Percentiles rank a stretch among this genome's conserved stretches.
Evolutionary conservation across 2,329 filamentous ascomycete species (phyloP).

Genomic region (Epichloe sp.): DNA sequence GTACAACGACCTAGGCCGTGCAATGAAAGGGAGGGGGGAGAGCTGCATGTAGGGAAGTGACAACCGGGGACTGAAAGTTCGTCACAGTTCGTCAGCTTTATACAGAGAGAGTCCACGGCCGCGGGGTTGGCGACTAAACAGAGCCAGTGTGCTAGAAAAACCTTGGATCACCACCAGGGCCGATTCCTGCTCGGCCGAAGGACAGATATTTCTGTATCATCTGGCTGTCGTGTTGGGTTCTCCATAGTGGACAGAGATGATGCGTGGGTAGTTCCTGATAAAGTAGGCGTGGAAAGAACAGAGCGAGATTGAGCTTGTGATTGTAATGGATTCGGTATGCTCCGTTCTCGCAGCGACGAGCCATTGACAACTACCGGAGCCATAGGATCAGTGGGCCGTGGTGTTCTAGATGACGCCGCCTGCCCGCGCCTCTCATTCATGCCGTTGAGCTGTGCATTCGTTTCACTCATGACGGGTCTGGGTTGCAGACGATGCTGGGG

Average conservation of each 20-base stretch:
- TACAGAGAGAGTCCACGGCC: too few relatives aligned
- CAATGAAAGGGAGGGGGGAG: too few relatives aligned
- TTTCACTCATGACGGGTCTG: neutral
- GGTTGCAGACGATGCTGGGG: neutral
- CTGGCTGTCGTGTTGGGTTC: neutral
- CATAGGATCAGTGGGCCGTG: neutral
- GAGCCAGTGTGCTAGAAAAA: too few relatives aligned
- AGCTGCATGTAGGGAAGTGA: too few relatives aligned
- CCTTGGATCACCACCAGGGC: conserved; percentile 2
- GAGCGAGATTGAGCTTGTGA: neutral
- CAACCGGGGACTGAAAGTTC: too few relatives aligned
- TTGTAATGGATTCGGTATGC: conserved; percentile 1
- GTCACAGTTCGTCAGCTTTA: too few relatives aligned
- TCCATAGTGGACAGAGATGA: neutral
- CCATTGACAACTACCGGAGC: conserved; percentile 1
- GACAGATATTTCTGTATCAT: neutral
- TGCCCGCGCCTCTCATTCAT: neutral
- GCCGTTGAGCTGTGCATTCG: neutral
- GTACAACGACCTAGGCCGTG: too few relatives aligned
- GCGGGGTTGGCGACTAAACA: too few relatives aligned
- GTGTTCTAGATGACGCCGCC: neutral
- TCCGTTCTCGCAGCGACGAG: conserved; percentile 1
- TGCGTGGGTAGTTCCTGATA: neutral
- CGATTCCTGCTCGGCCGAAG: conserved; percentile 2
- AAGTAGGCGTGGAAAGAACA: neutral